phyloP scores from a whole-genome alignment of 768 basidiomycete genomes.

The Termitomyces eurrhizus region DNA sequence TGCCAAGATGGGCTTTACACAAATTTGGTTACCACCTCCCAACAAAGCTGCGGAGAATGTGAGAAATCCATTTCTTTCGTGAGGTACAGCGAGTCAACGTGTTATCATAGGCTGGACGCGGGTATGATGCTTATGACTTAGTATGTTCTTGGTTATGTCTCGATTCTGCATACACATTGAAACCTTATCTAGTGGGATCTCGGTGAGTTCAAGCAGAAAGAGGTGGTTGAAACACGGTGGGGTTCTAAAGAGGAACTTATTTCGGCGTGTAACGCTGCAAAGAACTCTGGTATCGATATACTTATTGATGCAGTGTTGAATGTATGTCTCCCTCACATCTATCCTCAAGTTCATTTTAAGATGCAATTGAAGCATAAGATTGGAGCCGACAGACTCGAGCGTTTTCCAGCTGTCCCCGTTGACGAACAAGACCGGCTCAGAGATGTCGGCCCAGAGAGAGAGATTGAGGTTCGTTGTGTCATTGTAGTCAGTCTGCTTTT shows the following conservation, averaged over 20 bases:
- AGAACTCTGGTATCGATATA: constrained; percentile 64
- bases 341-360: constrained; percentile 8
- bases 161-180: not conserved
- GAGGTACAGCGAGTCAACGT: not conserved
- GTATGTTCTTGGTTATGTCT: constrained; percentile 33
- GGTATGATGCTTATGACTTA: constrained; percentile 86
- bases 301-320: constrained; percentile 89
- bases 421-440: constrained; percentile 64
- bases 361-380: constrained; percentile 63
- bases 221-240: constrained; percentile 73
- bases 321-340: constrained; percentile 35
- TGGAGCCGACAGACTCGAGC: constrained; percentile 77
- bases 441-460: constrained; percentile 49
- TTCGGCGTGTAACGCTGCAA: constrained; percentile 63
- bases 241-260: constrained; percentile 81
- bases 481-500: not conserved
- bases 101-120: constrained; percentile 54
- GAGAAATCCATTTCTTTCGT: not conserved
- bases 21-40: constrained; percentile 81
- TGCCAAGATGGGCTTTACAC: constrained; percentile 68
- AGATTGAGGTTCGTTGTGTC: constrained; percentile 56
- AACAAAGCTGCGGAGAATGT: constrained; percentile 69
- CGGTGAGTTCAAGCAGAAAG: constrained; percentile 81
- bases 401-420: constrained; percentile 66
- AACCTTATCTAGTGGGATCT: constrained; percentile 66